Percentiles rank a stretch among this genome's conserved stretches.
Evolutionary conservation across 2,329 filamentous ascomycete genomes (phyloP).

Genomic region (Neofusicoccum cordaticola): DNA sequence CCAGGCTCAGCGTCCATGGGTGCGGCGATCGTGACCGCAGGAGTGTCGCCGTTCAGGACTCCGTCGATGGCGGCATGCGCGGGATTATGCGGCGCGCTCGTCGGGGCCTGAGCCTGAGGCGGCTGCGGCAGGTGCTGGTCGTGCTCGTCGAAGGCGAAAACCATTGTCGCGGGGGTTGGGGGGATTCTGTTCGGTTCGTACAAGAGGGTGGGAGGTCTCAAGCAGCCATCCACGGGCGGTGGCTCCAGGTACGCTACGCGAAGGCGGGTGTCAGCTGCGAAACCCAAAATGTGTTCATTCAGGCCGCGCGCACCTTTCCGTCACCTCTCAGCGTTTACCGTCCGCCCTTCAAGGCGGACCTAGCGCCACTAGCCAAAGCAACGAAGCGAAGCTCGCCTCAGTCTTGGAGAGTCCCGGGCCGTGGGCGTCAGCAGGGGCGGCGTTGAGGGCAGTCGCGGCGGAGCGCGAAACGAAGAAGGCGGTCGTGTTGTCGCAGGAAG

Average conservation of each 20-base stretch:
- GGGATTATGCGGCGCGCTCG: neutral
- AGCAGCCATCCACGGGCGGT: neutral
- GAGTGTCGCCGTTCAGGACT: neutral
- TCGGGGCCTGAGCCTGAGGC: neutral
- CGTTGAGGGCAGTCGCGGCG: slow-evolving; percentile 34
- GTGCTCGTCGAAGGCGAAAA: slow-evolving; percentile 17
- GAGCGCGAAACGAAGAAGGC: slow-evolving; percentile 28
- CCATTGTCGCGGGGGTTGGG: neutral
- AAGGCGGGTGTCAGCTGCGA: slow-evolving; percentile 14
- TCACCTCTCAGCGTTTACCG: slow-evolving; percentile 39
- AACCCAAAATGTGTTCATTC: neutral
- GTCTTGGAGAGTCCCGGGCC: slow-evolving; percentile 37
- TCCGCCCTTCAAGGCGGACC: slow-evolving; percentile 56
- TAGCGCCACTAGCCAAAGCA: slow-evolving; percentile 48
- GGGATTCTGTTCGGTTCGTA: neutral
- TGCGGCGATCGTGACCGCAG: neutral
- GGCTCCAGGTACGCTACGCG: neutral
- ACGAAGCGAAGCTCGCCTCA: slow-evolving; percentile 47
- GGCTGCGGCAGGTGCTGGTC: slow-evolving; percentile 17
- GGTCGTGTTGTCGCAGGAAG: slow-evolving; percentile 36
- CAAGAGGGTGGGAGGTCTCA: slow-evolving; percentile 1
- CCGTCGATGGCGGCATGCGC: neutral
- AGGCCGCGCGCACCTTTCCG: neutral
- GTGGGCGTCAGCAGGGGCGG: slow-evolving; percentile 3
- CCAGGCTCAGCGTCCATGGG: neutral